These are phyloP conservation scores for Amyloporia xantha DNA, from an alignment of 768 basidiomycete genomes.

Conservation along the genomic window DNA sequence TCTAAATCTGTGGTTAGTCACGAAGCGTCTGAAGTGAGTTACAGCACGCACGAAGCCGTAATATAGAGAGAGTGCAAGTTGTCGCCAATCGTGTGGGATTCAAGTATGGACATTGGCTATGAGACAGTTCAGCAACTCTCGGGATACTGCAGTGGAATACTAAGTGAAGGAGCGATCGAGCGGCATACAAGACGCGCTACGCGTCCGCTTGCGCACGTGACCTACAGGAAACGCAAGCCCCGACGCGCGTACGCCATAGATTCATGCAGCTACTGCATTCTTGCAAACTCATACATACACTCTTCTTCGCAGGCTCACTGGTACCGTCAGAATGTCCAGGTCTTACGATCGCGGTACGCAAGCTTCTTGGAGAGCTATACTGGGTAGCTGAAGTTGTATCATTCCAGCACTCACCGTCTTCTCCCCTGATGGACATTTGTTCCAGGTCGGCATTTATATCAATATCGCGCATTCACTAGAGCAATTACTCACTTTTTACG, in stretches of 20 bases:
- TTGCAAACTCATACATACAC: conserved; percentile 5
- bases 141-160: no score
- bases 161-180: not conserved
- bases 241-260: conserved; percentile 25
- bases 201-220: conserved; percentile 17
- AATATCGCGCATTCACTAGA: conserved; percentile 1
- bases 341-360: conserved; percentile 91
- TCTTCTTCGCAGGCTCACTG: no score
- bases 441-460: conserved; percentile 68
- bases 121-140: no score
- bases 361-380: not conserved
- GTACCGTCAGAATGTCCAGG: conserved; percentile 69
- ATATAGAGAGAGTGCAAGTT: not conserved
- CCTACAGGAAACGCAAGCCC: conserved; percentile 20
- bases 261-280: conserved; percentile 3
- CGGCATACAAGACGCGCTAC: conserved; percentile 8
- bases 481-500: not conserved
- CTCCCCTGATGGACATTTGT: conserved; percentile 97
- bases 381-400: conserved; percentile 7
- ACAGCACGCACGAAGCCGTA: not conserved
- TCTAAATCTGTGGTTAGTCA: not conserved
- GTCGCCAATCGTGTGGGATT: not conserved
- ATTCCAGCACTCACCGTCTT: conserved; percentile 87
- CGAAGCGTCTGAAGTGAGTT: not conserved
- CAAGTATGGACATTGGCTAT: no score